Conservation (phyloP, 768 basidiomycete species). For the Polyporus arcularius region DNA sequence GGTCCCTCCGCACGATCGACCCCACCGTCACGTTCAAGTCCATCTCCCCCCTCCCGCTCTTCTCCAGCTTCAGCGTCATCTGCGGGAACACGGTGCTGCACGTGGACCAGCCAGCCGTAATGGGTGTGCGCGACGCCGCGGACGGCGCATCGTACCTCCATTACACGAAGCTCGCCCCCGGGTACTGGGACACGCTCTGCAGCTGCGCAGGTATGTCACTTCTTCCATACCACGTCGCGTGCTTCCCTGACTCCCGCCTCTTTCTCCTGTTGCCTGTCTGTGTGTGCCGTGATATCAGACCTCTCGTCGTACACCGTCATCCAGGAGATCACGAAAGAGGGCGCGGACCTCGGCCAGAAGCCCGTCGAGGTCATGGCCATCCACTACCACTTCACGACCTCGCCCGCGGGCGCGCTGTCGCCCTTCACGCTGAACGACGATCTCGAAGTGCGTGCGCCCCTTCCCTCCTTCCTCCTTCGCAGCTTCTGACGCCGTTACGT, state of each 20-base stretch:
- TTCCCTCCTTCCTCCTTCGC: background rate
- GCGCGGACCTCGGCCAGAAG: constrained; percentile 1
- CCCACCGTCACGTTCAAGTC: constrained; percentile 68
- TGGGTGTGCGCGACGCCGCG: constrained; percentile 19
- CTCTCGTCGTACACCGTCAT: constrained; percentile 66
- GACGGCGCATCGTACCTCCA: constrained; percentile 44
- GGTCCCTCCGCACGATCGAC: constrained; percentile 60
- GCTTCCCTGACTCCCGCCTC: background rate
- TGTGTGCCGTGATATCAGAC: constrained; percentile 40
- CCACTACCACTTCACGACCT: constrained; percentile 15
- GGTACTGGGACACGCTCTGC: constrained; percentile 64
- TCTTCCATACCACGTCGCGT: background rate
- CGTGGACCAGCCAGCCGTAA: constrained; percentile 43
- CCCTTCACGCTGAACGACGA: constrained; percentile 13
- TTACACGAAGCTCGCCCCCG: constrained; percentile 60
- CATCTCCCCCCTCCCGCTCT: constrained; percentile 46
- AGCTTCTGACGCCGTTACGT: background rate
- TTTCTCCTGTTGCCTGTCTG: background rate
- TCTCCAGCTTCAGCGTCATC: constrained; percentile 58
- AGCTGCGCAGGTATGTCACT: constrained; percentile 50
- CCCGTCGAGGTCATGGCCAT: constrained; percentile 3
- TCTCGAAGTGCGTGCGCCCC: background rate
- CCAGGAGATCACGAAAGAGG: constrained; percentile 50
- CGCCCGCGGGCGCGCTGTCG: constrained; percentile 11
- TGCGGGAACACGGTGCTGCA: constrained; percentile 50